These are phyloP conservation scores for Chaetomium globosum DNA, from an alignment of 2,329 filamentous ascomycete genomes.

Conservation along the genomic window DNA sequence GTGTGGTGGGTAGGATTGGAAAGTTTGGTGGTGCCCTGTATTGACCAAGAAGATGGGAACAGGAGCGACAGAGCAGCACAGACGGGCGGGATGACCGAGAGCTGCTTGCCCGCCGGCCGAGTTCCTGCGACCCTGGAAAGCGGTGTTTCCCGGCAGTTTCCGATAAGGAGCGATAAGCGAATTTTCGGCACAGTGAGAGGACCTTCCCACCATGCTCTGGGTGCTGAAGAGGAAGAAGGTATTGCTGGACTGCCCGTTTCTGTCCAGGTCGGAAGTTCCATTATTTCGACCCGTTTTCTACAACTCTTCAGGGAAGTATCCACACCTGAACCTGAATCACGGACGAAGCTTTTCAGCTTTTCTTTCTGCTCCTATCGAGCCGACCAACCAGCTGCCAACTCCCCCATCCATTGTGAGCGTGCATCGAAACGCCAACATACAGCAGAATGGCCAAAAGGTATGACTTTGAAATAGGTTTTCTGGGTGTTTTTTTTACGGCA, in stretches of 20 bases:
- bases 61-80: neutral
- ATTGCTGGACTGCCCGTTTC: neutral
- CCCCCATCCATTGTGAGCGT: neutral
- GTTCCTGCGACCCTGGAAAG: conserved; percentile 25
- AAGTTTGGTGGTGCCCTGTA: conserved; percentile 21
- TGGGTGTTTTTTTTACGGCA: neutral
- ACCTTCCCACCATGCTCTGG: neutral
- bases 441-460: conserved; percentile 42
- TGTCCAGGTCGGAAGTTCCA: neutral
- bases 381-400: neutral
- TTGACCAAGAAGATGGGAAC: conserved; percentile 30
- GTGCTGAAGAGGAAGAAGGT: neutral
- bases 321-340: neutral
- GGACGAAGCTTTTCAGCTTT: neutral
- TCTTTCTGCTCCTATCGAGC: neutral
- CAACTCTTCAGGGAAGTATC: neutral
- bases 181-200: conserved; percentile 31
- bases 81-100: neutral
- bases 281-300: neutral
- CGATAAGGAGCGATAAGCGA: conserved; percentile 37
- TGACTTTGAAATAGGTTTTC: conserved; percentile 12
- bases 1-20: conserved; percentile 27
- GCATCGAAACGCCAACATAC: conserved; percentile 10
- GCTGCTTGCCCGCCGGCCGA: conserved; percentile 35
- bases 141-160: conserved; percentile 33